Percentiles rank a stretch among this genome's conserved stretches.
These are phyloP conservation scores for Coelastrella sp. DNA, from an alignment of 139 green algal genomes.

Conservation along the genomic window DNA sequence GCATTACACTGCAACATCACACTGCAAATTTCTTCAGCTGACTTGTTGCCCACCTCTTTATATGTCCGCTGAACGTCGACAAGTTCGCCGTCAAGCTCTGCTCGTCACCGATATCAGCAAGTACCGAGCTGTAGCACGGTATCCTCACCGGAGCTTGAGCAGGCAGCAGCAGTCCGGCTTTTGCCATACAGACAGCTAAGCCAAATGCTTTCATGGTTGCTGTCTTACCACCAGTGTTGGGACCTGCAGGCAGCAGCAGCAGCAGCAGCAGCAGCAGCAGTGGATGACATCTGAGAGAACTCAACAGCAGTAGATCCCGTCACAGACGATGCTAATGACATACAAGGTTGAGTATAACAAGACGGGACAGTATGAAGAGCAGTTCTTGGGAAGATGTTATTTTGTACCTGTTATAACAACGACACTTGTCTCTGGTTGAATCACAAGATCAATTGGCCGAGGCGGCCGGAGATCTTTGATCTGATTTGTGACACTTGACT, in stretches of 20 bases:
- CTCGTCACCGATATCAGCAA: constrained; percentile 94
- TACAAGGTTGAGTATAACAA: too few relatives aligned
- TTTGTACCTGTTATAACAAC: constrained; percentile 66
- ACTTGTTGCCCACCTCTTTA: constrained; percentile 43
- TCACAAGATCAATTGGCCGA: constrained; percentile 73
- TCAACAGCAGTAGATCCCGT: too few relatives aligned
- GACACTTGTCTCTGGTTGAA: constrained; percentile 60
- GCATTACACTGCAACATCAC: not conserved
- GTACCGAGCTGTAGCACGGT: constrained; percentile 81
- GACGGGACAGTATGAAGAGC: too few relatives aligned
- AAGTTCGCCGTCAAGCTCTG: constrained; percentile 88
- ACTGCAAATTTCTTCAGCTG: not conserved
- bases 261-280: not conserved
- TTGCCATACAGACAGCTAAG: constrained; percentile 65
- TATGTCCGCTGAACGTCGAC: constrained; percentile 96
- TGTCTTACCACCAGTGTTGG: constrained; percentile 98
- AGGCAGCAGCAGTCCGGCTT: constrained; percentile 63
- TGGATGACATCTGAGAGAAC: too few relatives aligned
- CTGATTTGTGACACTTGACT: not conserved
- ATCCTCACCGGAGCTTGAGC: constrained; percentile 70
- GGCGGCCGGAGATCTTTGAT: constrained; percentile 51
- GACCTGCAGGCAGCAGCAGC: constrained; percentile 55
- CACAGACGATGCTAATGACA: too few relatives aligned
- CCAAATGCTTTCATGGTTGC: constrained; percentile 89
- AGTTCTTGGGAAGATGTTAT: too few relatives aligned